Conservation (phyloP, 2,329 filamentous ascomycete species). For the Colletotrichum echinochloae region DNA sequence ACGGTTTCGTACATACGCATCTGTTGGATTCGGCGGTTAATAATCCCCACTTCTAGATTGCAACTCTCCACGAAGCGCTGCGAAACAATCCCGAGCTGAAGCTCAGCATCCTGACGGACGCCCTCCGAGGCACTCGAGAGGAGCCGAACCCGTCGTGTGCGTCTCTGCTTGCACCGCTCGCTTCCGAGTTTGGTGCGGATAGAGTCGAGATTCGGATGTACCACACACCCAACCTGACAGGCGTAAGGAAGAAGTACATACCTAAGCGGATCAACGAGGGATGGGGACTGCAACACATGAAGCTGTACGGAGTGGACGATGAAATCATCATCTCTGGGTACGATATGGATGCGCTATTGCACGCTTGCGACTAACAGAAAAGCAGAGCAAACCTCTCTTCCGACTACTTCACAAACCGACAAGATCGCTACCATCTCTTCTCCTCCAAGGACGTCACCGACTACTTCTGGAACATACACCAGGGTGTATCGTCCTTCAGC, state of each 20-base stretch:
- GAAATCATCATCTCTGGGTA: constrained; percentile 94
- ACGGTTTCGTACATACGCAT: constrained; percentile 43
- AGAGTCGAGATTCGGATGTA: constrained; percentile 97
- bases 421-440: constrained; percentile 95
- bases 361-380: background rate
- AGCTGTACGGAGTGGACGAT: constrained; percentile 95
- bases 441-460: constrained; percentile 81
- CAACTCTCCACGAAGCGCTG: constrained; percentile 80
- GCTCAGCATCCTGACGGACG: constrained; percentile 92
- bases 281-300: constrained; percentile 99
- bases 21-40: background rate
- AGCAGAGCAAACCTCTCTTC: constrained; percentile 82
- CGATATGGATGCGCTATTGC: constrained; percentile 34
- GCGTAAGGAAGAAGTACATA: constrained; percentile 83
- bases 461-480: constrained; percentile 84
- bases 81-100: constrained; percentile 79
- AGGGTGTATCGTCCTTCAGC: constrained; percentile 82
- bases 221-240: constrained; percentile 95
- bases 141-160: constrained; percentile 87
- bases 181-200: constrained; percentile 83
- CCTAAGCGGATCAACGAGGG: constrained; percentile 96
- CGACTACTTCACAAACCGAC: constrained; percentile 96
- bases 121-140: constrained; percentile 90
- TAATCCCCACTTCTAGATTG: constrained; percentile 65
- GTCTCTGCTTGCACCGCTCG: constrained; percentile 86